A percentile compares a stretch with the other conserved stretches of the same genome.
These are phyloP conservation scores for Leucocoprinus leucothites DNA, from an alignment of 768 basidiomycete genomes.

Conservation along the genomic window DNA sequence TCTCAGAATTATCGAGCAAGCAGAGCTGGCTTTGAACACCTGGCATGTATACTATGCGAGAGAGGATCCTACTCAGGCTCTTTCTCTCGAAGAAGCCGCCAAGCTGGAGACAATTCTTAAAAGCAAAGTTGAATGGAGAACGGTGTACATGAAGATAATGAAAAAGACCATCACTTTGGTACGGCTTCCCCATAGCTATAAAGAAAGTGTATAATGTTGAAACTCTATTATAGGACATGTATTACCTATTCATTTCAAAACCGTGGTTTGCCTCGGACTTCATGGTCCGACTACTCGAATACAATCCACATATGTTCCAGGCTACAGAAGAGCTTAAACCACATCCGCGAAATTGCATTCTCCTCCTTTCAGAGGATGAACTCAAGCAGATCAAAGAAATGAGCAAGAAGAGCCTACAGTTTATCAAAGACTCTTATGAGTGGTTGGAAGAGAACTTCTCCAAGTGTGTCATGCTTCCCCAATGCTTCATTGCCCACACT, in stretches of 20 bases:
- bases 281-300: conserved; percentile 38
- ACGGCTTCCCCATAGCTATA: neutral
- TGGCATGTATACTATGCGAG: neutral
- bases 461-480: neutral
- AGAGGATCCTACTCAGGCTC: neutral
- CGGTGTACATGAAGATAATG: conserved; percentile 8
- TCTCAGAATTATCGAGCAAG: conserved; percentile 8
- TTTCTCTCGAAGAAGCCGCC: neutral
- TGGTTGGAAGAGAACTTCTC: conserved; percentile 12
- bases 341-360: conserved; percentile 25
- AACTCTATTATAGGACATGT: neutral
- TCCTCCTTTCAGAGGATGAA: conserved; percentile 23
- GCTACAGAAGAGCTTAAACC: neutral
- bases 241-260: conserved; percentile 1
- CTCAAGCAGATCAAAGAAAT: conserved; percentile 14
- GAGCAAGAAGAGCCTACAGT: conserved; percentile 9
- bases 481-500: neutral
- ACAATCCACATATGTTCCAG: conserved; percentile 27
- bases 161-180: conserved; percentile 7
- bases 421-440: neutral
- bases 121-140: conserved; percentile 1
- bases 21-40: conserved; percentile 6
- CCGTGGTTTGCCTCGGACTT: conserved; percentile 27
- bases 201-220: neutral
- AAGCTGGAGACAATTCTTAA: neutral